Evolutionary conservation across 371 early-diverging fungal species (phyloP).

Genomic region (Rhizomucor pusillus): DNA sequence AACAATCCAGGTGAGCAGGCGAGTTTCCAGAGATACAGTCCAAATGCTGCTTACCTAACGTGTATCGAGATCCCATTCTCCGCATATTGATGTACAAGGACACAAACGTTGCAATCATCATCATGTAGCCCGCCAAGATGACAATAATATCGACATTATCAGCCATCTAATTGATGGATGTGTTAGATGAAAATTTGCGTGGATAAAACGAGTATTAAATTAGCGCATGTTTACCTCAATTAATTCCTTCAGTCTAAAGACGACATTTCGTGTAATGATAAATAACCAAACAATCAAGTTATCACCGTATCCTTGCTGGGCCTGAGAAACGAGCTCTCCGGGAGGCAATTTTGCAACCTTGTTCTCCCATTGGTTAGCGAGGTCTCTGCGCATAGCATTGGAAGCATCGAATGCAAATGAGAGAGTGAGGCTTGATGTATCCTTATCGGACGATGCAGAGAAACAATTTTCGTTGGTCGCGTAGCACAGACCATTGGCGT

Average conservation of each 20-base stretch:
- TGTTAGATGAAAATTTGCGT: too few species aligned
- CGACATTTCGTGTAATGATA: slow-evolving; percentile 48
- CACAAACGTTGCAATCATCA: slow-evolving; percentile 78
- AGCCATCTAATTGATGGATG: slow-evolving; percentile 22
- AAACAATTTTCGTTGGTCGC: slow-evolving; percentile 24
- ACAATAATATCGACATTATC: slow-evolving; percentile 75
- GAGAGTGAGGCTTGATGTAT: slow-evolving; percentile 38
- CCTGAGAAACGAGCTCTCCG: slow-evolving; percentile 24
- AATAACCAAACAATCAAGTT: slow-evolving; percentile 45
- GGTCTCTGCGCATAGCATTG: slow-evolving; percentile 40
- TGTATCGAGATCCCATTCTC: slow-evolving; percentile 74
- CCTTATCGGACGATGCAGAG: slow-evolving; percentile 22
- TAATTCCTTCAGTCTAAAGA: slow-evolving; percentile 54
- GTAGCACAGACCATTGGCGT: slow-evolving; percentile 42
- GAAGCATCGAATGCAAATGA: slow-evolving; percentile 60
- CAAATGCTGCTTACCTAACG: slow-evolving; percentile 52
- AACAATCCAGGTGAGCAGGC: neutral
- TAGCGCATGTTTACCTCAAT: slow-evolving; percentile 45
- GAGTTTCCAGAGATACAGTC: neutral
- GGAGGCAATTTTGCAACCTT: slow-evolving; percentile 41
- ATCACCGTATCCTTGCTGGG: slow-evolving; percentile 14
- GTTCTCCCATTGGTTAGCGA: slow-evolving; percentile 49
- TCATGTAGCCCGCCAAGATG: slow-evolving; percentile 69
- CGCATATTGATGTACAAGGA: slow-evolving; percentile 82
- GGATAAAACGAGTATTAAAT: too few species aligned